Evolutionary conservation across 306 rosid genomes (phyloP).

Genomic region (Carpinus fangiana): DNA sequence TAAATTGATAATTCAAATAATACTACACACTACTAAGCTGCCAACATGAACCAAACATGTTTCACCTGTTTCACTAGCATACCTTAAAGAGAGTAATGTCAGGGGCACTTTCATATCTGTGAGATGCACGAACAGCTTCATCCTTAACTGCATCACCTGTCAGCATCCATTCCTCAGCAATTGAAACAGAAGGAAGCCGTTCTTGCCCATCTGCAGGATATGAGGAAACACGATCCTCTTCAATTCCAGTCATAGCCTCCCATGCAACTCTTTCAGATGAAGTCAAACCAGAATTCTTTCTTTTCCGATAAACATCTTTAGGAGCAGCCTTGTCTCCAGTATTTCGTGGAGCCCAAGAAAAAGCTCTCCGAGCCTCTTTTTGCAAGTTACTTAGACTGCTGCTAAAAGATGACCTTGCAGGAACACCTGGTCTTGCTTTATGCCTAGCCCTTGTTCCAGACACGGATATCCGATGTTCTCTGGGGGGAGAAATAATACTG

Average conservation of each 20-base stretch:
- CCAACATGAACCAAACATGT: slow-evolving; percentile 11
- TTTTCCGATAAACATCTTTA: slow-evolving; percentile 85
- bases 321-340: slow-evolving; percentile 71
- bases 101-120: slow-evolving; percentile 92
- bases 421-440: slow-evolving; percentile 66
- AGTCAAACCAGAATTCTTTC: slow-evolving; percentile 91
- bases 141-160: slow-evolving; percentile 79
- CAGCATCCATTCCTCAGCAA: slow-evolving; percentile 97
- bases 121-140: slow-evolving; percentile 76
- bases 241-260: slow-evolving; percentile 99
- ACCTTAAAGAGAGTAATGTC: slow-evolving; percentile 95
- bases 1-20: not conserved
- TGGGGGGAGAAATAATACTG: slow-evolving; percentile 75
- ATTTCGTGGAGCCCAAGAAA: slow-evolving; percentile 93
- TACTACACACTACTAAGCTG: not conserved
- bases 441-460: slow-evolving; percentile 77
- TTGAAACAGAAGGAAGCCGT: slow-evolving; percentile 79
- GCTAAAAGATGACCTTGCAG: slow-evolving; percentile 69
- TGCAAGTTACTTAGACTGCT: slow-evolving; percentile 91
- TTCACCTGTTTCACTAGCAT: slow-evolving; percentile 29
- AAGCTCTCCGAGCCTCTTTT: slow-evolving; percentile 95
- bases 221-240: slow-evolving; percentile 79
- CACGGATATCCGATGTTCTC: slow-evolving; percentile 89
- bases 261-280: slow-evolving; percentile 92
- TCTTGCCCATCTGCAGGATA: slow-evolving; percentile 91